Percentiles rank a stretch among this genome's conserved stretches.
Evolutionary conservation across 768 basidiomycete species (phyloP).

Genomic region (Kwoniella botswanensis): DNA sequence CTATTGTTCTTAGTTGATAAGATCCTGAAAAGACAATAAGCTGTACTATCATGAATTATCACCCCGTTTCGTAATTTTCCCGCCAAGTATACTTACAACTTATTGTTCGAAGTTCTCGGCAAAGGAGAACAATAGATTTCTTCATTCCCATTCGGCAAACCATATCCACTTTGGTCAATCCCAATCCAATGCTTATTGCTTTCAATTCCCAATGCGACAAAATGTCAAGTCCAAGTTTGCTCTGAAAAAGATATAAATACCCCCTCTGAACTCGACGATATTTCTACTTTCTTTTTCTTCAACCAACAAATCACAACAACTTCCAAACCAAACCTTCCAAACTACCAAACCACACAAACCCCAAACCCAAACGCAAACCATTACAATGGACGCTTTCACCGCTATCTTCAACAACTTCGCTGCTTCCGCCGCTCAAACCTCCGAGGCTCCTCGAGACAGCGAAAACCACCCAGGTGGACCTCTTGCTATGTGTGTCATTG

Average conservation of each 20-base stretch:
- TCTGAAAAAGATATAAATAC: no score
- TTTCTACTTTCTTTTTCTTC: background rate
- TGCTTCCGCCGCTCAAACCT: conserved; percentile 10
- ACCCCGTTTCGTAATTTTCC: background rate
- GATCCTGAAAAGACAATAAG: background rate
- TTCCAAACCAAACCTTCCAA: conserved; percentile 1
- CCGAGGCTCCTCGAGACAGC: conserved; percentile 34
- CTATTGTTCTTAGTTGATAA: background rate
- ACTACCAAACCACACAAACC: conserved; percentile 13
- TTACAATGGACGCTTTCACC: conserved; percentile 51
- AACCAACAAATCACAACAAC: conserved; percentile 9
- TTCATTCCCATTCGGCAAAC: background rate
- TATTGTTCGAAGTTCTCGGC: background rate
- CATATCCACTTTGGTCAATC: background rate
- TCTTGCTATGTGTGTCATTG: conserved; percentile 36
- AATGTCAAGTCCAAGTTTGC: background rate
- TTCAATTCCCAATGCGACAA: background rate
- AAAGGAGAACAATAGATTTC: background rate
- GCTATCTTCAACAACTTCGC: conserved; percentile 31
- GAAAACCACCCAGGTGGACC: conserved; percentile 20
- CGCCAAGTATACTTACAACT: background rate
- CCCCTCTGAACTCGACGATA: no score
- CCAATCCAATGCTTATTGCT: background rate
- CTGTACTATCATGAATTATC: background rate
- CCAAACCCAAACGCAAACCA: conserved; percentile 26